phyloP scores from a whole-genome alignment of 305 asterid genomes.

The Fraxinus nigra region DNA sequence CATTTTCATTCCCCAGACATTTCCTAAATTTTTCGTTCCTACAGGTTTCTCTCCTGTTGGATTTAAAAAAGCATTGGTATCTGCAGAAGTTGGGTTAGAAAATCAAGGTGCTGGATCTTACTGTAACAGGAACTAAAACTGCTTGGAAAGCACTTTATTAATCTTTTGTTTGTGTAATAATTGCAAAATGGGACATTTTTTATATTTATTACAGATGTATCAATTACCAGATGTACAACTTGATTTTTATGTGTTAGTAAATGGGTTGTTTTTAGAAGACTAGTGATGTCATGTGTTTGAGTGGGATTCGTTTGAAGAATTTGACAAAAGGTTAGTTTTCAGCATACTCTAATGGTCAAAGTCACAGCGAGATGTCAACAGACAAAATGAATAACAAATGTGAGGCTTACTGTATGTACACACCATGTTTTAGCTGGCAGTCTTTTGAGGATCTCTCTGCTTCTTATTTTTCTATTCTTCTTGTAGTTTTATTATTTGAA shows the following conservation, averaged over 20 bases:
- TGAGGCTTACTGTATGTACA: background rate
- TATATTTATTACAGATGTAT: background rate
- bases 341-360: background rate
- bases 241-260: background rate
- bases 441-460: background rate
- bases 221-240: background rate
- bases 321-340: background rate
- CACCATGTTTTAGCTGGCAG: background rate
- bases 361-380: background rate
- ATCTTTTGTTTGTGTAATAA: constrained; percentile 15
- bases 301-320: background rate
- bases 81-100: constrained; percentile 39
- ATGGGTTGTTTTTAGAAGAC: background rate
- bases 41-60: constrained; percentile 63
- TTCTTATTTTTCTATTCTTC: background rate
- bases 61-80: constrained; percentile 43
- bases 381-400: background rate
- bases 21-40: constrained; percentile 32
- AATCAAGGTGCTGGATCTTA: constrained; percentile 49
- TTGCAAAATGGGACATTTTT: constrained; percentile 1
- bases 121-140: constrained; percentile 12
- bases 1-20: constrained; percentile 16
- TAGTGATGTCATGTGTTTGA: background rate
- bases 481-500: background rate
- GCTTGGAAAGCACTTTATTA: constrained; percentile 7